phyloP scores from a whole-genome alignment of 352 stramenopile species.

The Globisporangium camurandrum region DNA sequence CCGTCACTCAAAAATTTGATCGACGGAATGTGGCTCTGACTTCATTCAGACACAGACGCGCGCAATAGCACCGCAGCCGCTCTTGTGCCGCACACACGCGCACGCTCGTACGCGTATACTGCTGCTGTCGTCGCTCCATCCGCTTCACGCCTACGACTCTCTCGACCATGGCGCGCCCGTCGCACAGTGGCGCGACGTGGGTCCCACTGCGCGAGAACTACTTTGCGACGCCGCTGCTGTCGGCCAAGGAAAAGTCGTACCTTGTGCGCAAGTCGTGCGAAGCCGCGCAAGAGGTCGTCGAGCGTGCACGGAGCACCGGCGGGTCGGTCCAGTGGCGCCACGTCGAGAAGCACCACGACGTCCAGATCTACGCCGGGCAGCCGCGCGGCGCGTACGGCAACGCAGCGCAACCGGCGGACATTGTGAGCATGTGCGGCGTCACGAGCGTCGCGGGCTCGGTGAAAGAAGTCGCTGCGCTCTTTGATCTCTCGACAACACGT shows the following conservation, averaged over 20 bases:
- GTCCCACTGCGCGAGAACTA: conserved; percentile 69
- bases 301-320: conserved; percentile 48
- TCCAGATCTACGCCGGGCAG: conserved; percentile 69
- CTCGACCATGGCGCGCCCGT: not conserved
- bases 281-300: conserved; percentile 68
- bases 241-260: conserved; percentile 55
- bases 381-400: conserved; percentile 24
- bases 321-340: conserved; percentile 69
- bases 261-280: conserved; percentile 79
- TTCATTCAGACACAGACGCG: not conserved
- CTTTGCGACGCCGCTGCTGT: conserved; percentile 65
- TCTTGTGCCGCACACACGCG: too few relatives aligned
- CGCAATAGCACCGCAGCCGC: not conserved
- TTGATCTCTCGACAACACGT: conserved; percentile 51
- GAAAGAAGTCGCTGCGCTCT: conserved; percentile 66
- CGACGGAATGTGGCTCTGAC: not conserved
- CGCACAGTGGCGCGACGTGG: conserved; percentile 36
- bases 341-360: conserved; percentile 65
- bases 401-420: conserved; percentile 16
- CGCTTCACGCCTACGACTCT: too few relatives aligned
- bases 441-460: conserved; percentile 61
- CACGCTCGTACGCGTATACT: too few relatives aligned
- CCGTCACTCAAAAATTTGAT: too few relatives aligned
- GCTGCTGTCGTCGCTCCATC: too few relatives aligned
- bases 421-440: conserved; percentile 70